Percentiles rank a stretch among this genome's conserved stretches.
phyloP scores from a whole-genome alignment of 106 monocot species.

The Chionographis japonica region DNA sequence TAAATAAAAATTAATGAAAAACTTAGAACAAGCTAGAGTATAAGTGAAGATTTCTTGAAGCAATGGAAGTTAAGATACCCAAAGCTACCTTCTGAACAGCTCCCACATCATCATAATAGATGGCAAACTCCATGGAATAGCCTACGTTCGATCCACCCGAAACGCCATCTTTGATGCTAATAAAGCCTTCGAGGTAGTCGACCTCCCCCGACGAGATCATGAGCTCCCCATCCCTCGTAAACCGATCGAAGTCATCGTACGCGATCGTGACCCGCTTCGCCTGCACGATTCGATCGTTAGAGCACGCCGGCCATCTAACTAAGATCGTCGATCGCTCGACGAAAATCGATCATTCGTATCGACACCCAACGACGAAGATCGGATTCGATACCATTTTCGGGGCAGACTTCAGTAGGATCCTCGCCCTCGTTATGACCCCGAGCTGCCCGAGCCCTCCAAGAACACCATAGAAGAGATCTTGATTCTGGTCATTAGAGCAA shows the following conservation, averaged over 20 bases:
- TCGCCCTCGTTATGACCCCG: conserved; percentile 48
- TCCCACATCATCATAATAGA: conserved; percentile 16
- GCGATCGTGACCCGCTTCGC: conserved; percentile 4
- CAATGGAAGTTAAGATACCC: background rate
- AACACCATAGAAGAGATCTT: conserved; percentile 38
- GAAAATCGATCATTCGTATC: too few species aligned
- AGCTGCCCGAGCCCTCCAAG: conserved; percentile 59
- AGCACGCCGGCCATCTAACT: too few species aligned
- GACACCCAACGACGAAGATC: background rate
- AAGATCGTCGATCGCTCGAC: too few species aligned
- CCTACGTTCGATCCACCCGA: background rate
- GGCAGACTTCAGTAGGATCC: conserved; percentile 27
- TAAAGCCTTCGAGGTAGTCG: conserved; percentile 25
- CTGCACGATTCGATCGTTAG: background rate
- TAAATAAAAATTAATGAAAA: background rate
- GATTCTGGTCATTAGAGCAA: conserved; percentile 29
- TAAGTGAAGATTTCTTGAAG: background rate
- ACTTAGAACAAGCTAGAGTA: background rate
- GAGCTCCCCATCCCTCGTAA: conserved; percentile 16
- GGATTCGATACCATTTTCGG: conserved; percentile 20
- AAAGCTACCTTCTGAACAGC: conserved; percentile 16
- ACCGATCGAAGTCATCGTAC: conserved; percentile 19
- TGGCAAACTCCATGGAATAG: conserved; percentile 13
- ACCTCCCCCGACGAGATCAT: conserved; percentile 18
- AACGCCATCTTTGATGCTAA: background rate